Conservation (phyloP, 164 flowering plant species). For the Vitis cinerea region DNA sequence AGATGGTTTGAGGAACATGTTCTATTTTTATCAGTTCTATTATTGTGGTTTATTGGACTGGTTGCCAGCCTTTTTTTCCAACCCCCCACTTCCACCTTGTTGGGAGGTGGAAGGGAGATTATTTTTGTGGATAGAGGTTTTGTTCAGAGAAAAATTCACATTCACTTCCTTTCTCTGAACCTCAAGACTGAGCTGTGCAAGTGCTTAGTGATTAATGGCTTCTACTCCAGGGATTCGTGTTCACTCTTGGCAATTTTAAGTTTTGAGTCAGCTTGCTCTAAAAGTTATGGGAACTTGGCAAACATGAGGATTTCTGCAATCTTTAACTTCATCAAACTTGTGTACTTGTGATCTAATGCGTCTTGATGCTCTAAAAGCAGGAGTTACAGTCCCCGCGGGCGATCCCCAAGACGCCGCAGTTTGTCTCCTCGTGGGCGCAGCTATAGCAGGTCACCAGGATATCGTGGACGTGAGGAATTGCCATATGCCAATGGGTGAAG, state of each 20-base stretch:
- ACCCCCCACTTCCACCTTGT: no score
- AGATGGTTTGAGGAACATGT: neutral
- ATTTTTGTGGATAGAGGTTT: no score
- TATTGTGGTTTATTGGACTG: neutral
- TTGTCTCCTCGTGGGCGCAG: slow-evolving; percentile 73
- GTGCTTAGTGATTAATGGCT: neutral
- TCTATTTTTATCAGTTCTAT: neutral
- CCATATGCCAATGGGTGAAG: slow-evolving; percentile 81
- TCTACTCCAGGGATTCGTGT: neutral
- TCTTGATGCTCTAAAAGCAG: slow-evolving; percentile 32
- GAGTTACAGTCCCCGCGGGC: slow-evolving; percentile 84
- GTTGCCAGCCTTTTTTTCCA: no score
- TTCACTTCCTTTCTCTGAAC: no score
- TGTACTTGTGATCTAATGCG: neutral
- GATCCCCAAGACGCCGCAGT: slow-evolving; percentile 76
- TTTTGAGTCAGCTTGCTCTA: neutral
- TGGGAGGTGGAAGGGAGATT: no score
- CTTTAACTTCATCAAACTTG: neutral
- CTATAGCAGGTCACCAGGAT: slow-evolving; percentile 74
- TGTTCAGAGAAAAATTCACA: no score
- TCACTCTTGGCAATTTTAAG: neutral
- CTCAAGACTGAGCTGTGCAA: neutral
- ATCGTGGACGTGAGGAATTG: slow-evolving; percentile 77
- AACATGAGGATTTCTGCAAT: neutral
- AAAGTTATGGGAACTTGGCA: no score